Evolutionary conservation across 176 grass and related monocot genomes (phyloP).

Genomic region (Carex littledalei): DNA sequence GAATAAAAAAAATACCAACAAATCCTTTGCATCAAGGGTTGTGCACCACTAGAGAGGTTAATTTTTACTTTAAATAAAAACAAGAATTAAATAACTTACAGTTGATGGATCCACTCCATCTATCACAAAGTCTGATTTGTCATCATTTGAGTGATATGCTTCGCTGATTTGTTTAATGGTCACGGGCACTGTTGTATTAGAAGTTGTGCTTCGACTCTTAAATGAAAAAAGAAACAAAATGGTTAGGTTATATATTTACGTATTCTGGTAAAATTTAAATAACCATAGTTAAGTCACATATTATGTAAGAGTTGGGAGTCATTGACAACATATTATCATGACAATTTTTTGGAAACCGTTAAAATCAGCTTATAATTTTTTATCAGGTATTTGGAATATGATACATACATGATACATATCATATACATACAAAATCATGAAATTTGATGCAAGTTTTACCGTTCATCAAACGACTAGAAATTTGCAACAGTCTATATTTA

Average conservation of each 20-base stretch:
- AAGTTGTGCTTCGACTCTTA: slow-evolving; percentile 31
- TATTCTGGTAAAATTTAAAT: neutral
- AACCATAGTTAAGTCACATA: neutral
- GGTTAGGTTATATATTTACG: slow-evolving; percentile 5
- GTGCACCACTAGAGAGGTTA: neutral
- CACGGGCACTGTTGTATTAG: slow-evolving; percentile 58
- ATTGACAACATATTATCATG: neutral
- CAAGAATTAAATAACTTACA: slow-evolving; percentile 32
- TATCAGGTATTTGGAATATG: neutral
- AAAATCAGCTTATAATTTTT: neutral
- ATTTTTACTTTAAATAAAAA: neutral
- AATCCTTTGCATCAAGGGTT: neutral
- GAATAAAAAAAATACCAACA: neutral
- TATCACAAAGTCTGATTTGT: slow-evolving; percentile 68
- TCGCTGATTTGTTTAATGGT: slow-evolving; percentile 87
- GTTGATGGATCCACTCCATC: slow-evolving; percentile 62
- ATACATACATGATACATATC: neutral
- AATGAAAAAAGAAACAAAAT: neutral
- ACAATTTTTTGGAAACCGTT: neutral
- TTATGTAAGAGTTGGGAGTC: neutral
- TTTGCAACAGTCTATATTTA: neutral
- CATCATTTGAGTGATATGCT: slow-evolving; percentile 58
- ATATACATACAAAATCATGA: neutral
- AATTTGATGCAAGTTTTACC: neutral
- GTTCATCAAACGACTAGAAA: neutral